A percentile compares a stretch with the other conserved stretches of the same genome.
Evolutionary conservation across 2,329 filamentous ascomycete genomes (phyloP).

Genomic region (Didymella segeticola): DNA sequence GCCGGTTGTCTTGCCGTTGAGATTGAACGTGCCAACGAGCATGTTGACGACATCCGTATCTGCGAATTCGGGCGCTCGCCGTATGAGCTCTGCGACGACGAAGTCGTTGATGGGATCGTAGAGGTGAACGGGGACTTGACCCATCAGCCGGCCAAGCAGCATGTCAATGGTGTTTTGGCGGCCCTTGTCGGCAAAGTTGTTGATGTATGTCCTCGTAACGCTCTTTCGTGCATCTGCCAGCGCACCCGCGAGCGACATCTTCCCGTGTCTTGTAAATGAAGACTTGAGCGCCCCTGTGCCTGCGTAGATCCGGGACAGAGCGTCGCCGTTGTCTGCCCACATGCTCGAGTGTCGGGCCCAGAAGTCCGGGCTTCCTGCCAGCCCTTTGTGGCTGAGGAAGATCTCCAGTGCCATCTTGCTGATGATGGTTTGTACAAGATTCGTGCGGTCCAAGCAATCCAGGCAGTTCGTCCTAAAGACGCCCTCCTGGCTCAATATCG

Average conservation of each 20-base stretch:
- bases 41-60: conserved; percentile 77
- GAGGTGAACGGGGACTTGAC: conserved; percentile 81
- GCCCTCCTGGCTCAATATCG: conserved; percentile 90
- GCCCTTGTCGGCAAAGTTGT: conserved; percentile 94
- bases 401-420: conserved; percentile 90
- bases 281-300: conserved; percentile 95
- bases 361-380: conserved; percentile 77
- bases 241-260: conserved; percentile 92
- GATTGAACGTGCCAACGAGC: conserved; percentile 89
- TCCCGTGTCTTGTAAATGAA: conserved; percentile 91
- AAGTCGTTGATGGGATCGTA: conserved; percentile 95
- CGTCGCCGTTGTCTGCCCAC: conserved; percentile 98
- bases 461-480: conserved; percentile 95
- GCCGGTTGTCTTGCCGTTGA: conserved; percentile 86
- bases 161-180: conserved; percentile 95
- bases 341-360: conserved; percentile 91
- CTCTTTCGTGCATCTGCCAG: conserved; percentile 96
- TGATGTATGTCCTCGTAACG: conserved; percentile 92
- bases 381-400: conserved; percentile 76
- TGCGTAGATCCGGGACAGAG: conserved; percentile 92
- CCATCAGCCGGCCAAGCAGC: conserved; percentile 82
- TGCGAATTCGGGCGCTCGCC: conserved; percentile 74
- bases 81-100: conserved; percentile 77
- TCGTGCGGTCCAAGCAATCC: conserved; percentile 94
- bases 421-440: conserved; percentile 93